Evolutionary conservation across 2,329 filamentous ascomycete species (phyloP).

Genomic region (Verticillium dahliae): DNA sequence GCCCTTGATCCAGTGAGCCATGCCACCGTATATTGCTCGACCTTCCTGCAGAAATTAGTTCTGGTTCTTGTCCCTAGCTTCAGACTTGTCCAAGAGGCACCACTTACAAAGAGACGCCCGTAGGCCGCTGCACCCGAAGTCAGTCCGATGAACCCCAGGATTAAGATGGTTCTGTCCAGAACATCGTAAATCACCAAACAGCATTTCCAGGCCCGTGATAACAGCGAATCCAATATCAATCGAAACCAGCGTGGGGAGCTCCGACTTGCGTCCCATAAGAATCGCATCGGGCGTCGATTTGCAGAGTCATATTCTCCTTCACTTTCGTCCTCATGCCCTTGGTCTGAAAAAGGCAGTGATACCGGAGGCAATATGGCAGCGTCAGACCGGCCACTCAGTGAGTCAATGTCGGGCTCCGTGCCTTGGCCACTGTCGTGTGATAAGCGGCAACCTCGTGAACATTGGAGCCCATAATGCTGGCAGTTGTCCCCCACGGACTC

Average conservation of each 20-base stretch:
- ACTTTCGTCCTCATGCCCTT: conserved; percentile 40
- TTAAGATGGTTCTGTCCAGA: conserved; percentile 70
- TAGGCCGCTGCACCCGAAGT: conserved; percentile 69
- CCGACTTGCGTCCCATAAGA: conserved; percentile 2
- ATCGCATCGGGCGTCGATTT: conserved; percentile 31
- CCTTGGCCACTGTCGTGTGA: conserved; percentile 71
- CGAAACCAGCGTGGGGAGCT: conserved; percentile 36
- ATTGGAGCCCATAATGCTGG: neutral
- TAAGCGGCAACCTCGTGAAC: conserved; percentile 37
- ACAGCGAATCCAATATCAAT: conserved; percentile 49
- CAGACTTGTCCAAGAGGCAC: neutral
- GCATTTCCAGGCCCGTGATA: conserved; percentile 48
- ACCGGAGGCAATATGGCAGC: neutral
- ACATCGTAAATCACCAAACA: conserved; percentile 57
- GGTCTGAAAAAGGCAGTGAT: conserved; percentile 4
- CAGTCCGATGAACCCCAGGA: conserved; percentile 70
- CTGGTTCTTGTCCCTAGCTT: neutral
- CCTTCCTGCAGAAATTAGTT: conserved; percentile 49
- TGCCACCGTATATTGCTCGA: conserved; percentile 66
- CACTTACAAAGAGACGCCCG: conserved; percentile 76
- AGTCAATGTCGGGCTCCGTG: conserved; percentile 63
- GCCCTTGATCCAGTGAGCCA: conserved; percentile 92
- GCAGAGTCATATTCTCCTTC: conserved; percentile 36
- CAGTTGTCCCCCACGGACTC: neutral
- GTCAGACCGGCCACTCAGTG: conserved; percentile 44